Conservation (phyloP, 139 green algal genomes). For the Asterochloris erici region DNA sequence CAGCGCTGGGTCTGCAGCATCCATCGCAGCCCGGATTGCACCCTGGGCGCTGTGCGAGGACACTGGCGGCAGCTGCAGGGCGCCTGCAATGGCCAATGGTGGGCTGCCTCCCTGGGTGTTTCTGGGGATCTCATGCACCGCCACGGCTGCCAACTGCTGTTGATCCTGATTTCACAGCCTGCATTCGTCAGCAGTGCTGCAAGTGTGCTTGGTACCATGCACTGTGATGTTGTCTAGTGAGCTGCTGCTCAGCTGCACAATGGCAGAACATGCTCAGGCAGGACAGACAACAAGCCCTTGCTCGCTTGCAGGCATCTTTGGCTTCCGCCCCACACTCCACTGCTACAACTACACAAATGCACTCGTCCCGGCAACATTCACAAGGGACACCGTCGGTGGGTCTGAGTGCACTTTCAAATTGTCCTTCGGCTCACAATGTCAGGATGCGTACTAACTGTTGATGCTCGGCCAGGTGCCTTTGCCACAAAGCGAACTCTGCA, state of each 20-base stretch:
- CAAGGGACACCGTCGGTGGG: conserved; percentile 17
- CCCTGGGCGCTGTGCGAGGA: conserved; percentile 15
- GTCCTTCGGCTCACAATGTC: neutral
- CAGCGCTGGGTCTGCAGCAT: conserved; percentile 8
- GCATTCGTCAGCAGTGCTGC: no score
- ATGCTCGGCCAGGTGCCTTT: no score
- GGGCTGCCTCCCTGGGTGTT: no score
- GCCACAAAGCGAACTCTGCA: no score
- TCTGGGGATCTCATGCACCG: no score
- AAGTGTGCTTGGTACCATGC: no score
- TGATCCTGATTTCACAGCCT: no score
- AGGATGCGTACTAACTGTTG: neutral
- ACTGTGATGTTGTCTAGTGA: no score
- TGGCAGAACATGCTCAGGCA: neutral
- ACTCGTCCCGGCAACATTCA: conserved; percentile 5
- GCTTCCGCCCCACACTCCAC: conserved; percentile 3
- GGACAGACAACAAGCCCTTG: no score
- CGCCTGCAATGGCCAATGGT: conserved; percentile 7
- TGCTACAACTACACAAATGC: conserved; percentile 15
- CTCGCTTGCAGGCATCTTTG: neutral
- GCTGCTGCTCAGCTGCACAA: no score
- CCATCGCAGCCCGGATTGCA: neutral
- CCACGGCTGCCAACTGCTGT: no score
- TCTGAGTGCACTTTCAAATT: neutral
- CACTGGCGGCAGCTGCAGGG: conserved; percentile 6